phyloP scores from a whole-genome alignment of 768 basidiomycete species.

The Suillus bovinus region DNA sequence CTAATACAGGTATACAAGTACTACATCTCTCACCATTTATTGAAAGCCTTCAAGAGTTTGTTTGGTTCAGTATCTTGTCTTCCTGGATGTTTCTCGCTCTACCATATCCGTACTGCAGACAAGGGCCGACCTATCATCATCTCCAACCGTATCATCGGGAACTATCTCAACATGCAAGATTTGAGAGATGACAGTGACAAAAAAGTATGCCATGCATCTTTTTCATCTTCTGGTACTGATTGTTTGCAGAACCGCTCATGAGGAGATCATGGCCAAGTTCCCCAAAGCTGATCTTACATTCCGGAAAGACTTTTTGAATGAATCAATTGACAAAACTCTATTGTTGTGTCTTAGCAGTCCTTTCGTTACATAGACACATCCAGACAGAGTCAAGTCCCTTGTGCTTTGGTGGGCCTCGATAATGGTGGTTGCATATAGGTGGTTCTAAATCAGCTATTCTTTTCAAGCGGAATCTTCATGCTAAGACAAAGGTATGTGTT shows the following conservation, averaged over 20 bases:
- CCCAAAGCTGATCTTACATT: too few species aligned
- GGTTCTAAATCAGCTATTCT: conserved; percentile 7
- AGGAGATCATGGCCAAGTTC: too few species aligned
- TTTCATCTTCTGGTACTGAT: too few species aligned
- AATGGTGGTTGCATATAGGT: neutral
- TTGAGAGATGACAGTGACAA: too few species aligned
- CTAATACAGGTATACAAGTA: conserved; percentile 75
- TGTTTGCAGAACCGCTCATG: too few species aligned
- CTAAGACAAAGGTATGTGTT: conserved; percentile 67
- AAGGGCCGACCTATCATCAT: conserved; percentile 98
- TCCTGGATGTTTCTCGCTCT: conserved; percentile 95
- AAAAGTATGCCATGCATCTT: too few species aligned
- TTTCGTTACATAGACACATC: conserved; percentile 49
- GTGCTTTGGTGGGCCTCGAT: conserved; percentile 59
- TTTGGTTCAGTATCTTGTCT: conserved; percentile 96
- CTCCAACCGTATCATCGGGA: conserved; percentile 94
- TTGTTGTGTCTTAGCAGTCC: neutral
- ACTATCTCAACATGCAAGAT: too few species aligned
- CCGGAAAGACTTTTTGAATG: too few species aligned
- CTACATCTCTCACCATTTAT: conserved; percentile 91
- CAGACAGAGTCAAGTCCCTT: too few species aligned
- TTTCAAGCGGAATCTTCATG: conserved; percentile 80
- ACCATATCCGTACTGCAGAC: conserved; percentile 91
- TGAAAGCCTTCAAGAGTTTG: conserved; percentile 91
- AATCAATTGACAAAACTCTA: too few species aligned